Evolutionary conservation across 257 asterid species (phyloP).

Genomic region (Solanum acaule): DNA sequence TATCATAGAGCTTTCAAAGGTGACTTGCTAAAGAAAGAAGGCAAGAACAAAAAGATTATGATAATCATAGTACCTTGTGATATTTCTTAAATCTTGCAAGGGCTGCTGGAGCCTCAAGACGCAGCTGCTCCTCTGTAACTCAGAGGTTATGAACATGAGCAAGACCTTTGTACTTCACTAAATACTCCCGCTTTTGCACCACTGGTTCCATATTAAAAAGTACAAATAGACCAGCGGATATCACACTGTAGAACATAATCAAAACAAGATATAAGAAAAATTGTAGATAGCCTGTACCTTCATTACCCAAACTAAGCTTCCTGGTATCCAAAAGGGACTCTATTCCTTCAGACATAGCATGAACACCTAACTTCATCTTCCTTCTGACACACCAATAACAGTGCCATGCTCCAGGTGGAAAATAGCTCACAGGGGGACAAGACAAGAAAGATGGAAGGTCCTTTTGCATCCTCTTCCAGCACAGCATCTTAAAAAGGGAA

Average conservation of each 20-base stretch:
- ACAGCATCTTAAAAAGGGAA: conserved; percentile 4
- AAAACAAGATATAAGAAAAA: neutral
- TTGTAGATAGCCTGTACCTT: conserved; percentile 4
- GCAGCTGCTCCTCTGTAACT: conserved; percentile 9
- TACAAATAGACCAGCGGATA: neutral
- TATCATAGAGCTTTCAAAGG: neutral
- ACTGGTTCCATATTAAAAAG: conserved; percentile 3
- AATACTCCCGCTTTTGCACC: conserved; percentile 7
- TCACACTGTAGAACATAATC: neutral
- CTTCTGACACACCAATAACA: conserved; percentile 15
- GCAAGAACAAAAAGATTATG: neutral
- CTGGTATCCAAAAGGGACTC: conserved; percentile 15
- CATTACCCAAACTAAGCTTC: conserved; percentile 1
- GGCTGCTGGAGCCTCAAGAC: neutral
- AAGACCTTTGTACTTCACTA: conserved; percentile 25
- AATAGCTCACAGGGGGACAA: conserved; percentile 10
- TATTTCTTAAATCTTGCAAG: conserved; percentile 1
- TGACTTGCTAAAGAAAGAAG: neutral
- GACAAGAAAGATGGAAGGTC: conserved; percentile 25
- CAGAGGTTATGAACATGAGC: conserved; percentile 23
- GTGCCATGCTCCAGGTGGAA: conserved; percentile 22
- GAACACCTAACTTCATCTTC: conserved; percentile 22
- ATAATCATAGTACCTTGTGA: neutral
- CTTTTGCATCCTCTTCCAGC: conserved; percentile 18
- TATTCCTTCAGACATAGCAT: conserved; percentile 21